Evolutionary conservation across 1,284 basidiomycete genomes (phyloP), one percentile per base, ranked within the genome.

Genomic region (Tremellales sp.): DNA sequence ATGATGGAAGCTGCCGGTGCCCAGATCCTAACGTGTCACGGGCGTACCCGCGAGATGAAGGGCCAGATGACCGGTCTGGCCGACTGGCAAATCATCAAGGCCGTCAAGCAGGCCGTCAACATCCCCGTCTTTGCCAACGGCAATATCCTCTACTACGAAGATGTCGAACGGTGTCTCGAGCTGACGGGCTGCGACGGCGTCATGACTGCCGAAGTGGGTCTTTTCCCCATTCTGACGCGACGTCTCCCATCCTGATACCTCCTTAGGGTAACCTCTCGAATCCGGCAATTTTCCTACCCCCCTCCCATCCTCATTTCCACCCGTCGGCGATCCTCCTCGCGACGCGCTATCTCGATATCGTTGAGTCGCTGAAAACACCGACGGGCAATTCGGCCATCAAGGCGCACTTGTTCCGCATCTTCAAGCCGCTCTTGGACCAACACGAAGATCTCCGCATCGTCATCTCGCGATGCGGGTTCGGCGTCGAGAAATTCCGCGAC

Each of bases 41-140:
- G 94, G 0, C 81, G 95, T 2, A 81, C 85, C 32, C 79, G 92
- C 26, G 91, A 95, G 55, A 91, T 95, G 74, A 85, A 94, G 43
- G 95, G 93, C 0, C 87, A 91, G 46, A 48, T 60, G 19, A 74
- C 73, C 10, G 91, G 91, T 5, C 70, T 93, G 1, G 91, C 91
- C 1, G 87, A 90, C 57, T 95, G 85, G 84, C 73, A 72, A 28
- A 84, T 91, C 71, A 93, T 95, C 61, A 77, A 78, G 14, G 85
- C 86, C 0, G 88, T 95, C 53, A 93, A 91, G 69, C 69, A 86
- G 58, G 86, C 88, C 0, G 88, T 97, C 25, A 83, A 81, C 2
- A 82, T 97, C 0, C 94, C 94, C 0, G 92, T 97, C 2, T 88
- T 98, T 65, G 93, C 94, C 0, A 98, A 98, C 68, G 94, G 94